Evolutionary conservation across 257 asterid genomes (phyloP).

Genomic region (Echites panduratus): DNA sequence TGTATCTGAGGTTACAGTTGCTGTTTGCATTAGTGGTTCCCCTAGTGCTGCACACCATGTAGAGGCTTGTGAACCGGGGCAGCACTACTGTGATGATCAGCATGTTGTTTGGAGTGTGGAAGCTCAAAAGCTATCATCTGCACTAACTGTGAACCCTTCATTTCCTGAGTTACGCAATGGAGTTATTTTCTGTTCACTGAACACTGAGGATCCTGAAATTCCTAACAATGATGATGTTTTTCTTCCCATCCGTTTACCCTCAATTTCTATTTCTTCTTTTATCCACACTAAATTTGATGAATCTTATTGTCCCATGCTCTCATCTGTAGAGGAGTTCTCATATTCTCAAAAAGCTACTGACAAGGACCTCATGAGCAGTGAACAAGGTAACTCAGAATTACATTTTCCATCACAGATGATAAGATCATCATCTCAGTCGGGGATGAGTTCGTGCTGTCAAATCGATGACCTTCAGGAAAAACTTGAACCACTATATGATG

Average conservation of each 20-base stretch:
- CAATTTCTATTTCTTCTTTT: conserved; percentile 32
- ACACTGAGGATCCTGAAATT: conserved; percentile 62
- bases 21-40: conserved; percentile 24
- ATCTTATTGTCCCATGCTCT: conserved; percentile 32
- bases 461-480: conserved; percentile 26
- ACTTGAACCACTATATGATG: conserved; percentile 37
- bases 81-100: conserved; percentile 20
- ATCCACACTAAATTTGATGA: conserved; percentile 30
- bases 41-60: conserved; percentile 14
- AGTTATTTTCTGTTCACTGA: conserved; percentile 63
- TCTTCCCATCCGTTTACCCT: conserved; percentile 59
- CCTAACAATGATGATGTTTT: conserved; percentile 86
- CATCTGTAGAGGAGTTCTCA: conserved; percentile 31
- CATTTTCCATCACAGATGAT: conserved; percentile 20
- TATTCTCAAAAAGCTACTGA: conserved; percentile 23
- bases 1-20: conserved; percentile 21
- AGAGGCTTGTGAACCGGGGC: conserved; percentile 17
- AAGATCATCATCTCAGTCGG: conserved; percentile 21
- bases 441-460: conserved; percentile 18
- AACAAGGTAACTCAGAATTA: background rate
- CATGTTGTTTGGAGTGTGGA: conserved; percentile 22
- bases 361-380: conserved; percentile 23
- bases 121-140: conserved; percentile 32
- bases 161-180: conserved; percentile 60
- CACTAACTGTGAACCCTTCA: conserved; percentile 26